phyloP scores from a whole-genome alignment of 257 asterid genomes.

The Plantago major region DNA sequence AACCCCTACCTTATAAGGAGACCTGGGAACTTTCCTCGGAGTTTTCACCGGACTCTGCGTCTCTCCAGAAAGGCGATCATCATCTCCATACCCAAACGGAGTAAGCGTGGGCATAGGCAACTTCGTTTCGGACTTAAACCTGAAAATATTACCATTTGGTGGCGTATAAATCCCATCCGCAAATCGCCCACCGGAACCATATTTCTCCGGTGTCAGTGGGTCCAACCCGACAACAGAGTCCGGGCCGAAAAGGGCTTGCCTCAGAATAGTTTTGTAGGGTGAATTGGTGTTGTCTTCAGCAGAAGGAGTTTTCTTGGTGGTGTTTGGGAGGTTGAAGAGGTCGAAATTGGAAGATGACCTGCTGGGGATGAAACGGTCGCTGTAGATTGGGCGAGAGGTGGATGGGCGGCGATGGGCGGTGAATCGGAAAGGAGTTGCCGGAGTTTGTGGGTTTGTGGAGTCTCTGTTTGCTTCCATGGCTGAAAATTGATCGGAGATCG shows the following conservation, averaged over 20 bases:
- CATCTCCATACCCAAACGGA: slow-evolving; percentile 79
- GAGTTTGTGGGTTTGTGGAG: slow-evolving; percentile 34
- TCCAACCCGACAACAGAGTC: slow-evolving; percentile 45
- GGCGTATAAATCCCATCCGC: slow-evolving; percentile 30
- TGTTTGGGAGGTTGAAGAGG: slow-evolving; percentile 61
- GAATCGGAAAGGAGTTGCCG: slow-evolving; percentile 23
- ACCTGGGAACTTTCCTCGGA: slow-evolving; percentile 75
- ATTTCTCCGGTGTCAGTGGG: slow-evolving; percentile 66
- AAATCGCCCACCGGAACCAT: slow-evolving; percentile 26
- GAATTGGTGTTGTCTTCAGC: neutral
- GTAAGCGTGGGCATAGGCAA: slow-evolving; percentile 54
- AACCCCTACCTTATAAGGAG: slow-evolving; percentile 70
- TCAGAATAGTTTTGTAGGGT: slow-evolving; percentile 62
- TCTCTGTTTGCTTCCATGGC: neutral
- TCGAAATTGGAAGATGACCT: slow-evolving; percentile 84
- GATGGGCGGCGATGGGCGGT: slow-evolving; percentile 54
- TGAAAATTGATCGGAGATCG: neutral
- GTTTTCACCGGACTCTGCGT: slow-evolving; percentile 72
- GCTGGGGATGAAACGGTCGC: slow-evolving; percentile 88
- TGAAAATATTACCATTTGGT: slow-evolving; percentile 71
- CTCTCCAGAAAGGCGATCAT: slow-evolving; percentile 78
- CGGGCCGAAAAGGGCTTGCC: slow-evolving; percentile 66
- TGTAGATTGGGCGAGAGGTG: slow-evolving; percentile 65
- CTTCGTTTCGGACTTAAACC: slow-evolving; percentile 73
- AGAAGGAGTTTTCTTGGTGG: neutral